These are phyloP conservation scores for Cystobasidium slooffiae DNA, from an alignment of 1,284 basidiomycete genomes.

Conservation along the genomic window DNA sequence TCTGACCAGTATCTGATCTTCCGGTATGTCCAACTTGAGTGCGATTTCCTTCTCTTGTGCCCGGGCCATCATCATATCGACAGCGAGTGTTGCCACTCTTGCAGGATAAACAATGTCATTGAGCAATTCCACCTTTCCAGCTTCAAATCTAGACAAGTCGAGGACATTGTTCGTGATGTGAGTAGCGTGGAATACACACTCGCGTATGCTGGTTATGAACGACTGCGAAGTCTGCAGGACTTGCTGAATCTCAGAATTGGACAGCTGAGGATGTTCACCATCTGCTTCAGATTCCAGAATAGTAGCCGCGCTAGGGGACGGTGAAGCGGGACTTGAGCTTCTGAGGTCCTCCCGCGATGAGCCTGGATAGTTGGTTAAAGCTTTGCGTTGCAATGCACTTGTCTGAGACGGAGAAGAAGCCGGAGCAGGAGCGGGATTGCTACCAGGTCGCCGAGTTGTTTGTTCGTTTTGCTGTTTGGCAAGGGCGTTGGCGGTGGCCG, in stretches of 20 bases:
- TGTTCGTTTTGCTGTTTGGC: neutral
- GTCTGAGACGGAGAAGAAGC: neutral
- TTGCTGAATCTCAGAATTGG: slow-evolving; percentile 24
- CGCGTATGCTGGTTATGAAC: slow-evolving; percentile 38
- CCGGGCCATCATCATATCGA: slow-evolving; percentile 41
- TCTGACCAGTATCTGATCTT: slow-evolving; percentile 35
- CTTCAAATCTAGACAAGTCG: slow-evolving; percentile 39
- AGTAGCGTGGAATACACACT: slow-evolving; percentile 40
- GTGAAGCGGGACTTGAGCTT: neutral
- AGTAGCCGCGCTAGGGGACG: slow-evolving; percentile 6
- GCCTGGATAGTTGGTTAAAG: neutral
- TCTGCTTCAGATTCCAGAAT: slow-evolving; percentile 18
- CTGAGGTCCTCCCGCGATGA: neutral
- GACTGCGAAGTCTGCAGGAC: slow-evolving; percentile 31
- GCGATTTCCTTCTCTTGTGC: slow-evolving; percentile 48
- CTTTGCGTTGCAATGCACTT: neutral
- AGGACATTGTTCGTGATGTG: slow-evolving; percentile 42
- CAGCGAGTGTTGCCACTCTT: slow-evolving; percentile 35
- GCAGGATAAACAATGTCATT: slow-evolving; percentile 36
- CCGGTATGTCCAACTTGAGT: slow-evolving; percentile 42
- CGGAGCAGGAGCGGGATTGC: neutral
- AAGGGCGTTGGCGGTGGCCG: slow-evolving; percentile 16
- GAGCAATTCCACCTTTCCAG: slow-evolving; percentile 41
- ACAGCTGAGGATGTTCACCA: slow-evolving; percentile 5
- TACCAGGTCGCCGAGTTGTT: neutral